Percentiles rank a stretch among this genome's conserved stretches.
These are phyloP conservation scores for Sclerotinia minor DNA, from an alignment of 2,329 filamentous ascomycete genomes.

Conservation along the genomic window DNA sequence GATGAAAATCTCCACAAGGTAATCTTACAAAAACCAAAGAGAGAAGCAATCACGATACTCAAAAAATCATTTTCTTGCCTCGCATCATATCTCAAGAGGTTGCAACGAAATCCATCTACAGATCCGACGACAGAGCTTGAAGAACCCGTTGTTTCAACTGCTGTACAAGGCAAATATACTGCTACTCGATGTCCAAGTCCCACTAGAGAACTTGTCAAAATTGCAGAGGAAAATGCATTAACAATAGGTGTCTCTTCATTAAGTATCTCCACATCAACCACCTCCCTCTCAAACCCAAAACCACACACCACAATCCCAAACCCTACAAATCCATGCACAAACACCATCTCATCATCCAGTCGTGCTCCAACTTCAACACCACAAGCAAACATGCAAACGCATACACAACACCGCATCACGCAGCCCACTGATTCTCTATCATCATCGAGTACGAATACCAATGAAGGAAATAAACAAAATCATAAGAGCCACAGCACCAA, in stretches of 20 bases:
- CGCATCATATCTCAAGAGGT: background rate
- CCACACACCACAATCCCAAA: rapidly evolving
- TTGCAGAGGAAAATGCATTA: background rate
- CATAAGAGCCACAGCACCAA: no score
- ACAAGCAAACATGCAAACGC: background rate
- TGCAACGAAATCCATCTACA: background rate
- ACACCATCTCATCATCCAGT: no score
- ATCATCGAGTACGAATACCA: background rate
- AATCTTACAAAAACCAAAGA: background rate
- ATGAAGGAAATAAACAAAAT: no score
- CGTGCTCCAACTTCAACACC: no score
- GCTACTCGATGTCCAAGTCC: no score
- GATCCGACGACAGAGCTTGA: no score
- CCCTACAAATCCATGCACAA: background rate
- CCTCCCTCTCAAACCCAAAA: background rate
- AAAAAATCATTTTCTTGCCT: background rate
- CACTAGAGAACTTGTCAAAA: background rate
- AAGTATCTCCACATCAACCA: no score
- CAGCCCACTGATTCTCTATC: background rate
- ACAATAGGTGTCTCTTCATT: background rate
- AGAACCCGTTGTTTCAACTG: background rate
- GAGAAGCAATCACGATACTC: background rate
- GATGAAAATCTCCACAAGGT: background rate
- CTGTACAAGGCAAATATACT: background rate
- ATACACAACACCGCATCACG: no score